Conservation (phyloP, 73 alveolate species). For the Symbiodinium pilosum region DNA sequence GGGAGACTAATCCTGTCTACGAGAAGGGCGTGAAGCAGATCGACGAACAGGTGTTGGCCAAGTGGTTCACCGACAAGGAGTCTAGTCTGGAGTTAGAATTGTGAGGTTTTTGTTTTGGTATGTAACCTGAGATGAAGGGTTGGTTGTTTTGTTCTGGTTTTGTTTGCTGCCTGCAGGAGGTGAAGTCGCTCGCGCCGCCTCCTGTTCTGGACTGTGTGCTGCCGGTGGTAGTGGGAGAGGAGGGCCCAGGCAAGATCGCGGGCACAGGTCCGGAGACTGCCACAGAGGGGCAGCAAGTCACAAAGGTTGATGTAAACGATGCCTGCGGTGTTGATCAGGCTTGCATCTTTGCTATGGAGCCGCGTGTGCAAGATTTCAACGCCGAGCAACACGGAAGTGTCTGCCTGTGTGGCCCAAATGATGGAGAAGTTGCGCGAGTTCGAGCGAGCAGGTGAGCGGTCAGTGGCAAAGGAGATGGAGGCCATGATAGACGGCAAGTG, state of each 20-base stretch:
- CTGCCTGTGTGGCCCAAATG: not conserved
- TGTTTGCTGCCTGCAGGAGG: no score
- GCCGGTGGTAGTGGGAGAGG: conserved; percentile 8
- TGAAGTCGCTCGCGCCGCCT: not conserved
- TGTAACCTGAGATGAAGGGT: not conserved
- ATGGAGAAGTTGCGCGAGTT: conserved; percentile 14
- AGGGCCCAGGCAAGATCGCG: not conserved
- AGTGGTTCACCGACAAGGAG: not conserved
- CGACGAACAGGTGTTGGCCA: not conserved
- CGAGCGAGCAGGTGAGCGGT: conserved; percentile 9
- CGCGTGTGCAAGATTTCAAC: not conserved
- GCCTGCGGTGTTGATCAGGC: not conserved
- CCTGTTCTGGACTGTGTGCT: conserved; percentile 39
- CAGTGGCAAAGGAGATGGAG: not conserved
- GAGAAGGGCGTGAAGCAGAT: not conserved
- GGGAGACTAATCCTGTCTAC: conserved; percentile 4
- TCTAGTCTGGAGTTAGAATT: not conserved
- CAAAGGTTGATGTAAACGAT: not conserved
- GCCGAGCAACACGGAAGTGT: not conserved
- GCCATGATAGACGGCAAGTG: not conserved
- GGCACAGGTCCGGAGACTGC: conserved; percentile 34
- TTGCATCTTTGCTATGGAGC: not conserved
- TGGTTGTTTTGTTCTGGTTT: not conserved
- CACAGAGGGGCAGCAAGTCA: not conserved
- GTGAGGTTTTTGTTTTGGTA: no score